Percentiles rank a stretch among this genome's conserved stretches.
Conservation (phyloP, 345 rosid species). For the Bruguiera parviflora region DNA sequence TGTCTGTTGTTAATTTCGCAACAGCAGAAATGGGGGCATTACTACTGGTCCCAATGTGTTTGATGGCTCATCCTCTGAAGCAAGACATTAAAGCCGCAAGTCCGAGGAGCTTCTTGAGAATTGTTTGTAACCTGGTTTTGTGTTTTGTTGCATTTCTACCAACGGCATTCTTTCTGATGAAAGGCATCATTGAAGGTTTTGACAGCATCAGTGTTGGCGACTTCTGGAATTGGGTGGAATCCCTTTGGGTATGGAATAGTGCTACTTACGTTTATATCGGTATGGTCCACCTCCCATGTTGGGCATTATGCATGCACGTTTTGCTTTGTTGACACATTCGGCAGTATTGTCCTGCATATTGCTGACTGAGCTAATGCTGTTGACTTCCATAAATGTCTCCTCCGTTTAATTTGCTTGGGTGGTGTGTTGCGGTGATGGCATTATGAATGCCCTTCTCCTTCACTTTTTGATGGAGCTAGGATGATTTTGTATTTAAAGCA, state of each 20-base stretch:
- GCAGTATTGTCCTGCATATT: background rate
- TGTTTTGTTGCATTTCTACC: constrained; percentile 63
- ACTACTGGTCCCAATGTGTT: constrained; percentile 67
- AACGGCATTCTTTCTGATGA: constrained; percentile 44
- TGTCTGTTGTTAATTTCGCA: constrained; percentile 92
- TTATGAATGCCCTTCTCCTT: too few relatives aligned
- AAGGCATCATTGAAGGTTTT: constrained; percentile 45
- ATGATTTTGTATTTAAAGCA: too few relatives aligned
- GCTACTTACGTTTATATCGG: constrained; percentile 87
- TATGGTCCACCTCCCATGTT: constrained; percentile 81
- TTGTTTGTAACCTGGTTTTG: constrained; percentile 46
- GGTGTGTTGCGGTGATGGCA: too few relatives aligned
- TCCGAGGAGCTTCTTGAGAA: constrained; percentile 36
- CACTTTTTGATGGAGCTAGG: too few relatives aligned
- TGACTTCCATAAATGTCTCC: background rate
- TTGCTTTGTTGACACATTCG: constrained; percentile 35
- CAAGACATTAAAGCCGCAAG: constrained; percentile 43
- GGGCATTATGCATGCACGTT: constrained; percentile 50
- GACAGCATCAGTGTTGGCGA: constrained; percentile 44
- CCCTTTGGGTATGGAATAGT: constrained; percentile 91
- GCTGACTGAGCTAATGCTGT: background rate
- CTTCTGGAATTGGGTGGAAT: constrained; percentile 85
- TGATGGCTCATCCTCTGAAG: constrained; percentile 68
- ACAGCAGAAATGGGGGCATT: constrained; percentile 87
- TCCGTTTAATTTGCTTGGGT: too few relatives aligned